Conservation (phyloP, 352 stramenopile genomes). For the Globisporangium heterothallicum region DNA sequence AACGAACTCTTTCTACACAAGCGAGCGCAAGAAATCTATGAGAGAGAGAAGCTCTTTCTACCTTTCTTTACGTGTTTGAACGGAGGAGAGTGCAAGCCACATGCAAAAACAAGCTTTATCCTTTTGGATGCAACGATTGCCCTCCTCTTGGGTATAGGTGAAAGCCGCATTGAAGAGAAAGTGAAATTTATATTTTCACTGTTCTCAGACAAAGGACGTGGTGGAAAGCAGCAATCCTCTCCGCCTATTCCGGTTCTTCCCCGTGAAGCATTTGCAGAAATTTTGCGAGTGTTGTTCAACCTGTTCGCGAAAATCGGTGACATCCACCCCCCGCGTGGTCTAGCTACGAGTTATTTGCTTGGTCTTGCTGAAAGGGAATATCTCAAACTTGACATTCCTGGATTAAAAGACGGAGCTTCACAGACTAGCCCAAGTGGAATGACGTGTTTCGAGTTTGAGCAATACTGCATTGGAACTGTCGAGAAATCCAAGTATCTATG, state of each 20-base stretch:
- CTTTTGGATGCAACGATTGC: slow-evolving; percentile 43
- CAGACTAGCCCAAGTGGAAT: slow-evolving; percentile 30
- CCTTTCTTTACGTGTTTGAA: slow-evolving; percentile 51
- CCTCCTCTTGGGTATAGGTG: slow-evolving; percentile 49
- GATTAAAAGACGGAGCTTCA: neutral
- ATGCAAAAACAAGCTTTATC: slow-evolving; percentile 6
- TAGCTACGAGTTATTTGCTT: slow-evolving; percentile 36
- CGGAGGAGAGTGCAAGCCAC: slow-evolving; percentile 1
- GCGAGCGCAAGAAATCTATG: slow-evolving; percentile 45
- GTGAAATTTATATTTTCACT: slow-evolving; percentile 73
- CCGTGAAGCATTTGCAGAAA: slow-evolving; percentile 33
- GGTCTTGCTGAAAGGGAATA: slow-evolving; percentile 57
- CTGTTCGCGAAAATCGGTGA: slow-evolving; percentile 51
- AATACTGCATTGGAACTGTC: slow-evolving; percentile 46
- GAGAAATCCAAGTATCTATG: slow-evolving; percentile 67
- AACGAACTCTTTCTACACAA: slow-evolving; percentile 72
- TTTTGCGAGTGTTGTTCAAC: slow-evolving; percentile 53
- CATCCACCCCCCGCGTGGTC: slow-evolving; percentile 28
- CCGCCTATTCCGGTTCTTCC: slow-evolving; percentile 39
- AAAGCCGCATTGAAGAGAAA: slow-evolving; percentile 46
- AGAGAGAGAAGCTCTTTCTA: slow-evolving; percentile 61
- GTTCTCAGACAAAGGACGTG: slow-evolving; percentile 27
- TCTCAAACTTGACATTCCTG: slow-evolving; percentile 37
- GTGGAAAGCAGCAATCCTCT: neutral
- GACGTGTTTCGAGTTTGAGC: slow-evolving; percentile 77